Evolutionary conservation across 495 filamentous ascomycete genomes (phyloP).

Genomic region (Cenococcum geophilum): DNA sequence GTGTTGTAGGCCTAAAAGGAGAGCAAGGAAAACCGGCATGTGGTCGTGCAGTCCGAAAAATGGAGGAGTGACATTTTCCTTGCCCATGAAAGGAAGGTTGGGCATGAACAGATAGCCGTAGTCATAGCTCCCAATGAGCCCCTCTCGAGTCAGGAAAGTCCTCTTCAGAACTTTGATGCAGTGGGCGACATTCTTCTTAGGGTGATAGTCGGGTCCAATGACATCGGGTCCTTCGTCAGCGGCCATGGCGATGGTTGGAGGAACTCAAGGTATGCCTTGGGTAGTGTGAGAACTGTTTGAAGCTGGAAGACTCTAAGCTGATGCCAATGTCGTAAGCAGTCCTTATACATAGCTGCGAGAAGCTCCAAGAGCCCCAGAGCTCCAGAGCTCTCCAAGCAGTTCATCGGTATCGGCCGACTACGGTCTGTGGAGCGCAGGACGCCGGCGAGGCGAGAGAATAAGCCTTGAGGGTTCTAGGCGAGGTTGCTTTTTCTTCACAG

Average conservation of each 20-base stretch:
- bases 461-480: not conserved
- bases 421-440: not conserved
- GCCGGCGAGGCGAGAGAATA: not conserved
- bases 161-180: constrained; percentile 3
- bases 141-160: constrained; percentile 42
- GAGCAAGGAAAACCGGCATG: constrained; percentile 69
- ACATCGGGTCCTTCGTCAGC: constrained; percentile 1
- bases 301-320: not conserved
- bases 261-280: not conserved
- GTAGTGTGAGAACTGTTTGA: not conserved
- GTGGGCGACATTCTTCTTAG: constrained; percentile 4
- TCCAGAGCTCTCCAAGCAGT: not conserved
- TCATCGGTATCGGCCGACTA: not conserved
- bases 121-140: constrained; percentile 76
- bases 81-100: constrained; percentile 73
- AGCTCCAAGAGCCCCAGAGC: not conserved
- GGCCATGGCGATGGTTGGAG: not conserved
- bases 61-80: constrained; percentile 53
- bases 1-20: constrained; percentile 65
- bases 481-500: not conserved
- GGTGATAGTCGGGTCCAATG: constrained; percentile 5
- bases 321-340: not conserved
- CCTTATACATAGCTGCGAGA: constrained; percentile 2
- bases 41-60: constrained; percentile 81
- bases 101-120: constrained; percentile 70